Base-by-base conservation (phyloP, 768 basidiomycete genomes). In the Crepidotus variabilis region DNA sequence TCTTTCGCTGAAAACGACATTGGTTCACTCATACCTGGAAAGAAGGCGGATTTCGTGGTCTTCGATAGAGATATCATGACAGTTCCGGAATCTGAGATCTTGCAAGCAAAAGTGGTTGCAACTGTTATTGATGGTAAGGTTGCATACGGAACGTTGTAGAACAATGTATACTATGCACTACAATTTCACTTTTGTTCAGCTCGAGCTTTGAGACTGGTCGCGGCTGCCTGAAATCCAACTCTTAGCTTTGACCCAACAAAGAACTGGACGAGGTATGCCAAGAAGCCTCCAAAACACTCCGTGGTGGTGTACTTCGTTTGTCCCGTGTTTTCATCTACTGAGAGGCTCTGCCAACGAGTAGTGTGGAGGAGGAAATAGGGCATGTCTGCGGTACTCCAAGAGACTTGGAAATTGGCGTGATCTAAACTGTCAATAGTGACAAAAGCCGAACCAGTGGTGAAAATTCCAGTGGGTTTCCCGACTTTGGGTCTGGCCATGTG, bases 11-110 rank as follows among this genome's bases (percentile, higher is more conserved):
- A 94, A 65, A 68, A 81, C 16, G 74, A 75, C 6, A 72, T 87
- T 1, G 95, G 95, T 1, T 90, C 88, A 0, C 78, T 98, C 33
- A 73, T 72, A 1, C 72, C 79, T 0, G 93, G 94, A 2, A 94
- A 93, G 69, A 83, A 85, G 60, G 94, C 94, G 2, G 95, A 98
- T 69, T 93, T 90, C 61, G 90, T 94, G 39, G 73, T 97, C 2
- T 77, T 95, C 51, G 85, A 93, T 63, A 81, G 79, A 22, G 84
- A 97, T 69, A 86, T 96, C 58, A 86, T 95, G 86, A 78, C 69
- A 2, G 74, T 88, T 0, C 79, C 83, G 0, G 63, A 71, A 6
- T 66, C 71, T 2, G 86, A 92, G 50, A 86, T 95, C 51, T 67
- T 92, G 60, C 65, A 70, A 23, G 78, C 90, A 0, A 84, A 77